Evolutionary conservation across 371 early-diverging fungal genomes (phyloP).

Genomic region (Entomophthora muscae): DNA sequence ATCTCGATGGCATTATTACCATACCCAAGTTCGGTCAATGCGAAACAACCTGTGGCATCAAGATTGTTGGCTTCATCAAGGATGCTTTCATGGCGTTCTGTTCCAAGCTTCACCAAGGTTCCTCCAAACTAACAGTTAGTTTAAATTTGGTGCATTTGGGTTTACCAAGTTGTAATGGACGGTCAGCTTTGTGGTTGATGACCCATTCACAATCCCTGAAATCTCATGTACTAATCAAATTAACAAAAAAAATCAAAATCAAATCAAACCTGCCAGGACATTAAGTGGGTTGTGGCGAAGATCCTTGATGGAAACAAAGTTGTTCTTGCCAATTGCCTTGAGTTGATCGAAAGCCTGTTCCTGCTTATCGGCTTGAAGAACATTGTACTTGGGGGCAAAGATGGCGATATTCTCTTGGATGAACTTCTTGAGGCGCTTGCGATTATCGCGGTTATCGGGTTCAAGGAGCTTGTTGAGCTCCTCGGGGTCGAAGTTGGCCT

Average conservation of each 20-base stretch:
- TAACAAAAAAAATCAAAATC: conserved; percentile 1
- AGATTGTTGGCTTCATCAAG: conserved; percentile 33
- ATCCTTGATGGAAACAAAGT: conserved; percentile 44
- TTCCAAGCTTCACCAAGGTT: conserved; percentile 47
- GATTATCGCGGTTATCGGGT: conserved; percentile 30
- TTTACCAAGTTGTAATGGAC: conserved; percentile 21
- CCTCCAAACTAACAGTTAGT: conserved; percentile 24
- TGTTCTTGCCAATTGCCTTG: conserved; percentile 28
- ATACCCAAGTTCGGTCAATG: conserved; percentile 48
- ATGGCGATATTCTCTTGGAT: conserved; percentile 15
- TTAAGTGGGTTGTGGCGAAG: conserved; percentile 56
- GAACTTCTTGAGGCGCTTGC: conserved; percentile 21
- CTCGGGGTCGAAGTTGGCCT: conserved; percentile 9
- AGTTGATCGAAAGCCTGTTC: conserved; percentile 46
- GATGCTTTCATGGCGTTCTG: conserved; percentile 38
- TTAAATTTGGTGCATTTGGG: not conserved
- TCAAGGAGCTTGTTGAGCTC: conserved; percentile 19
- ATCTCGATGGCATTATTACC: conserved; percentile 62
- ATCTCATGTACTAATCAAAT: conserved; percentile 35
- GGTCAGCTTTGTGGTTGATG: conserved; percentile 45
- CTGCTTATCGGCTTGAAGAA: conserved; percentile 30
- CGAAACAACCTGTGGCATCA: conserved; percentile 45
- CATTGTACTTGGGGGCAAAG: conserved; percentile 39
- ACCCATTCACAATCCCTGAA: conserved; percentile 48
- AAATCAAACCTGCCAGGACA: conserved; percentile 28